phyloP scores from a whole-genome alignment of 768 basidiomycete species.

The Amanita rubescens region DNA sequence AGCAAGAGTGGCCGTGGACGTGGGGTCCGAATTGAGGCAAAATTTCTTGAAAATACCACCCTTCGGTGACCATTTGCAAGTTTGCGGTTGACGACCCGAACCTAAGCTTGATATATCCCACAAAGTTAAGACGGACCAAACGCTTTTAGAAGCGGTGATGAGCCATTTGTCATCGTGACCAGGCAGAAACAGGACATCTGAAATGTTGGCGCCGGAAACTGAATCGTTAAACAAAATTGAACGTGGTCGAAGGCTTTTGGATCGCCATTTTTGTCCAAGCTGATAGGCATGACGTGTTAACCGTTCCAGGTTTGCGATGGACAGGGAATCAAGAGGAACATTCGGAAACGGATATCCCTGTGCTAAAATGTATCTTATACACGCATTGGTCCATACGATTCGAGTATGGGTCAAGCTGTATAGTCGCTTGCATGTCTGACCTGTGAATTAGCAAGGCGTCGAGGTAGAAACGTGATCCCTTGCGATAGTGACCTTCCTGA shows the following conservation, averaged over 20 bases:
- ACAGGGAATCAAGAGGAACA: constrained; percentile 25
- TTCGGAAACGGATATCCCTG: constrained; percentile 46
- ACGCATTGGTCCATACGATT: constrained; percentile 52
- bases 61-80: constrained; percentile 44
- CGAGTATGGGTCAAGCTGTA: constrained; percentile 35
- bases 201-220: constrained; percentile 36
- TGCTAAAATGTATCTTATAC: constrained; percentile 32
- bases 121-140: constrained; percentile 52
- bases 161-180: constrained; percentile 36
- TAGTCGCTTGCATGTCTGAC: constrained; percentile 47
- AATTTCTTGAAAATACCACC: constrained; percentile 47
- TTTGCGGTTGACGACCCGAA: constrained; percentile 2
- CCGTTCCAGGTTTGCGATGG: constrained; percentile 36
- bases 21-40: constrained; percentile 38
- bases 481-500: constrained; percentile 32
- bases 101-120: constrained; percentile 36
- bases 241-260: constrained; percentile 10
- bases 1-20: constrained; percentile 42
- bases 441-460: background rate
- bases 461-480: background rate
- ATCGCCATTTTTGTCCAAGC: constrained; percentile 45
- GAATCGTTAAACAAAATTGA: constrained; percentile 20
- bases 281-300: constrained; percentile 35
- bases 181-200: constrained; percentile 47
- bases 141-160: constrained; percentile 46